These are phyloP conservation scores for Rhizopus stolonifer DNA, from an alignment of 371 early-diverging fungal species.

Conservation along the genomic window DNA sequence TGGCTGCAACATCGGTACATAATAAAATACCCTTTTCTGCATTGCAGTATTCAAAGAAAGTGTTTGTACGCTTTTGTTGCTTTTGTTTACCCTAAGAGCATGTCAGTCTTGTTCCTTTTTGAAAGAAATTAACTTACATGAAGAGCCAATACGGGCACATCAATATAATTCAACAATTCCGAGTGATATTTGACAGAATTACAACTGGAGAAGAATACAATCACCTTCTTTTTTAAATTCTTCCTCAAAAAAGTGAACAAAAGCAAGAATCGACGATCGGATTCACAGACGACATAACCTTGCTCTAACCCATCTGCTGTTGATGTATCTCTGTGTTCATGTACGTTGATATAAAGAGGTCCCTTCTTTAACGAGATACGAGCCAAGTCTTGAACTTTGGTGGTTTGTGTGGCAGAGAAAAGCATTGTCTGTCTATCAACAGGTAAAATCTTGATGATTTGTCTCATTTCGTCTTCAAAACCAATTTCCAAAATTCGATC, in stretches of 20 bases:
- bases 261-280: conserved; percentile 88
- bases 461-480: conserved; percentile 98
- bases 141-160: conserved; percentile 93
- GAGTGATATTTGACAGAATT: conserved; percentile 95
- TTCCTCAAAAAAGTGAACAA: conserved; percentile 93
- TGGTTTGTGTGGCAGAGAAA: conserved; percentile 98
- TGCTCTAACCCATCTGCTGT: conserved; percentile 96
- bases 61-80: conserved; percentile 94
- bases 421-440: conserved; percentile 91
- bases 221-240: conserved; percentile 93
- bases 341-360: conserved; percentile 96
- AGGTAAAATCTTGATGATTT: conserved; percentile 90
- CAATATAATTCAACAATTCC: conserved; percentile 95
- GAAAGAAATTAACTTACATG: conserved; percentile 41
- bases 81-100: conserved; percentile 79
- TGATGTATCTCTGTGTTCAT: conserved; percentile 85
- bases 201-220: conserved; percentile 96
- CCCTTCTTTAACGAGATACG: conserved; percentile 89
- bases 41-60: conserved; percentile 95
- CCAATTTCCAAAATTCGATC: conserved; percentile 98
- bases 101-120: neutral
- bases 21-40: conserved; percentile 88
- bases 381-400: conserved; percentile 96
- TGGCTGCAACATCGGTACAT: conserved; percentile 98
- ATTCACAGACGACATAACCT: conserved; percentile 92